Evolutionary conservation across 1,284 basidiomycete species (phyloP), one percentile per base, ranked within the genome.

Genomic region (Pisolithus thermaeus): DNA sequence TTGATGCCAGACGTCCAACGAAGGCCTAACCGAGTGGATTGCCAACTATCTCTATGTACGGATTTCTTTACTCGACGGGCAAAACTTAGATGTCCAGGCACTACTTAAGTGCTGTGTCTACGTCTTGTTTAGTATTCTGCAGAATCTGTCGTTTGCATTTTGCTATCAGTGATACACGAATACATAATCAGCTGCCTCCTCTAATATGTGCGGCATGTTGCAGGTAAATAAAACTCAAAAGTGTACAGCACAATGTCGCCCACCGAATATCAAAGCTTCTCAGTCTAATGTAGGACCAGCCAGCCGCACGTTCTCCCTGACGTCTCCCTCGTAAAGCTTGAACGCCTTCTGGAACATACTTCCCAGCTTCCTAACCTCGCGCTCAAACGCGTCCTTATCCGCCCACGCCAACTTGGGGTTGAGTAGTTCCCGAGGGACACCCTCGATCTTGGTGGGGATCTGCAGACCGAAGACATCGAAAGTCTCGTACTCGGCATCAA

Each of bases 281-380:
- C 56, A 65, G 45, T 66, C 63, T 51, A 62, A 44, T 46, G 23
- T 69, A 32, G 92, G 93, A 42, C 92, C 92, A 43, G 92, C 90
- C 58, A 79, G 66, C 66, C 85, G 78, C 52, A 95, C 89, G 69
- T 85, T 85, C 59, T 78, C 77, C 40, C 83, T 79, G 20, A 95
- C 89, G 59, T 91, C 91, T 59, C 77, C 78, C 75, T 93, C 88
- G 68, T 96, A 97, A 68, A 93, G 73, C 61, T 83, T 83, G 70
- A 95, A 96, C 47, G 92, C 93, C 74, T 90, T 92, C 68, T 79
- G 77, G 83, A 97, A 97, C 93, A 97, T 96, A 59, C 81, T 81
- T 37, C 75, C 94, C 42, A 97, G 78, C 75, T 93, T 92, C 66
- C 81, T 77, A 51, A 93, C 75, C 73, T 95, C 92, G 58, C 84